A percentile compares a stretch with the other conserved stretches of the same genome.
Evolutionary conservation across 2,329 filamentous ascomycete species (phyloP).

Genomic region (Arthrinium puccinioides): DNA sequence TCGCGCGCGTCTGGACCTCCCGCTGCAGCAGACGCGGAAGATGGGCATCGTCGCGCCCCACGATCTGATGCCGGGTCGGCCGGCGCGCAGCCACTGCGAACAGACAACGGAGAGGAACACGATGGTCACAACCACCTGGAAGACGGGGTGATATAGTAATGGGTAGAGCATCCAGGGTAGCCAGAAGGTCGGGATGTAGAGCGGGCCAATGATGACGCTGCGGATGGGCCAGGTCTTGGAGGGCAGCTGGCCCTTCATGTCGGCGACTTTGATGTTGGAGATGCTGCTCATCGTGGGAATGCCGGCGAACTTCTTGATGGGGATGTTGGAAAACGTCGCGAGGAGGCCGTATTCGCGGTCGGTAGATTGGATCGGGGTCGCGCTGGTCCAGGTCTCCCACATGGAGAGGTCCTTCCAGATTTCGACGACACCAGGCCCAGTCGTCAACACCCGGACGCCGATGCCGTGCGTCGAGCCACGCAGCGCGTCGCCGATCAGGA

Average conservation of each 20-base stretch:
- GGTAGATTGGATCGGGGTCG: conserved; percentile 2
- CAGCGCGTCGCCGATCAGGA: conserved; percentile 5
- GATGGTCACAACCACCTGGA: neutral
- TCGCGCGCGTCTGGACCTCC: conserved; percentile 13
- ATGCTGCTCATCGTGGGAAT: neutral
- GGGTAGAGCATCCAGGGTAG: neutral
- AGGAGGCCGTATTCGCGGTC: conserved; percentile 7
- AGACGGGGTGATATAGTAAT: conserved; percentile 2
- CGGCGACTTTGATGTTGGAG: neutral
- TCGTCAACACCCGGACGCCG: conserved; percentile 4
- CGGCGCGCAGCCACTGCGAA: conserved; percentile 2
- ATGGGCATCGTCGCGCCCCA: conserved; percentile 1
- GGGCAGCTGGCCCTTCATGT: conserved; percentile 5
- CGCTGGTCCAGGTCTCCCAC: neutral
- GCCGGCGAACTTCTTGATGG: neutral
- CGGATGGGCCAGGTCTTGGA: conserved; percentile 7
- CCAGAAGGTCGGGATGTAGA: conserved; percentile 8
- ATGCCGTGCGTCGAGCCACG: neutral
- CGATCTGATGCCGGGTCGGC: conserved; percentile 1
- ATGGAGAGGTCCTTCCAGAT: conserved; percentile 8
- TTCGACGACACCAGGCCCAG: conserved; percentile 4
- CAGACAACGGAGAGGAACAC: neutral
- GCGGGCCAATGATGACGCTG: conserved; percentile 5
- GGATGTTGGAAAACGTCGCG: conserved; percentile 5
- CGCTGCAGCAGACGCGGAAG: conserved; percentile 6